Base-by-base conservation (phyloP, 306 rosid species). In the Glycyrrhiza uralensis region DNA sequence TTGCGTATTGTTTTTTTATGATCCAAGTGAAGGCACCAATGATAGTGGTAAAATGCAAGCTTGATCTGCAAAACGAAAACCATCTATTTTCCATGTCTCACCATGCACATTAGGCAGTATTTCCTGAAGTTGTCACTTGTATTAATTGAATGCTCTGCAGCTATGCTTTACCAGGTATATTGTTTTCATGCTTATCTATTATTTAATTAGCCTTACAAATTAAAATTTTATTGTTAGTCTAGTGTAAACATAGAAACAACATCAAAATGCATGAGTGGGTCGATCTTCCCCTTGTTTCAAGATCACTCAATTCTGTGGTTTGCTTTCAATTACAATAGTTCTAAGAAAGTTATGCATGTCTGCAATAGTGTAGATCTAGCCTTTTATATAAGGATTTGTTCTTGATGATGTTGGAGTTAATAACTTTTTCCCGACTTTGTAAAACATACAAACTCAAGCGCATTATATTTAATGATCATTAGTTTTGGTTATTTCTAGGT, bases 61-160 rank as follows among this genome's bases (percentile, higher is more conserved):
- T 80, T 42, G 83, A 80, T 50, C 51, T 59, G 7, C 52, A 80
- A 2, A 50, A 74, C 23, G 83, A 59, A 32, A 74, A 22, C 28
- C 64, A 7, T n/a, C n/a, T n/a, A n/a, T n/a, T n/a, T n/a, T n/a
- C n/a, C n/a, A n/a, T n/a, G 74, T 78, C 77, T 78, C 32, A 78
- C 82, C 14, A 14, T 69, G 46, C 36, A 22, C 20, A 75, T 79
- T 59, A 50, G 79, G 66, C 50, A 50, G 41, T 76, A 59, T 79
- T 42, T 39, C 39, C 10, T 33, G 81, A 65, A 59, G 66, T 79
- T 41, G 84, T 70, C 23, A 79, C 81, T 2, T 83, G 87, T 24
- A 23, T 83, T n/a, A n/a, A n/a, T n/a, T 58, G 87, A 83, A 15
- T 83, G 87, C 73, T 83, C 87, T 39, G 81, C 87, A 7, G 81